Conservation (phyloP, 257 asterid genomes). For the Eucommia ulmoides region DNA sequence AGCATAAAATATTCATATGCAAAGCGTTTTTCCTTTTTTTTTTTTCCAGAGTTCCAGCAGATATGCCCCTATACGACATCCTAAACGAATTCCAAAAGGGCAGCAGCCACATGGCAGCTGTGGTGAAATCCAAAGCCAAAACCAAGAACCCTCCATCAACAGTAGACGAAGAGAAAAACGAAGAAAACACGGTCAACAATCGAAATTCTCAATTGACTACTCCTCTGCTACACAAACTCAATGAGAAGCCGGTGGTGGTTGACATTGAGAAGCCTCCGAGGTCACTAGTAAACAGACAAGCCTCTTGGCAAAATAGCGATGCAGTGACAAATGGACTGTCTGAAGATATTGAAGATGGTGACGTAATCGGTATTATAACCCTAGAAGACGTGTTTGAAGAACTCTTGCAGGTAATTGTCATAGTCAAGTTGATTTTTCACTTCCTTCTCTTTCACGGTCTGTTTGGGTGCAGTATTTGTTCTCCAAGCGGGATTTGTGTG, state of each 20-base stretch:
- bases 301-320: conserved; percentile 17
- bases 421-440: conserved; percentile 20
- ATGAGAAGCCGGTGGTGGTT: conserved; percentile 31
- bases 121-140: conserved; percentile 49
- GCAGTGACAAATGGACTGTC: conserved; percentile 18
- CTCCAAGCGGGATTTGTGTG: too few species aligned
- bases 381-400: conserved; percentile 95
- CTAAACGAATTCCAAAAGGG: conserved; percentile 83
- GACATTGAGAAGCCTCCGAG: conserved; percentile 41
- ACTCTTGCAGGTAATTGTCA: conserved; percentile 59
- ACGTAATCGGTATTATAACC: conserved; percentile 83
- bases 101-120: conserved; percentile 93
- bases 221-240: conserved; percentile 36
- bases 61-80: conserved; percentile 89
- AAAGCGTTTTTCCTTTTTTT: not conserved
- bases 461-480: conserved; percentile 22
- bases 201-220: conserved; percentile 27
- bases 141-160: conserved; percentile 30
- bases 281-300: conserved; percentile 20
- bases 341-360: conserved; percentile 70
- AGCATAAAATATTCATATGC: too few species aligned
- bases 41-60: conserved; percentile 69
- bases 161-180: conserved; percentile 28
- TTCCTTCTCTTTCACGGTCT: conserved; percentile 24
- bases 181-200: conserved; percentile 22